Conservation (phyloP, 2,329 filamentous ascomycete genomes). For the Colletotrichum navitas region DNA sequence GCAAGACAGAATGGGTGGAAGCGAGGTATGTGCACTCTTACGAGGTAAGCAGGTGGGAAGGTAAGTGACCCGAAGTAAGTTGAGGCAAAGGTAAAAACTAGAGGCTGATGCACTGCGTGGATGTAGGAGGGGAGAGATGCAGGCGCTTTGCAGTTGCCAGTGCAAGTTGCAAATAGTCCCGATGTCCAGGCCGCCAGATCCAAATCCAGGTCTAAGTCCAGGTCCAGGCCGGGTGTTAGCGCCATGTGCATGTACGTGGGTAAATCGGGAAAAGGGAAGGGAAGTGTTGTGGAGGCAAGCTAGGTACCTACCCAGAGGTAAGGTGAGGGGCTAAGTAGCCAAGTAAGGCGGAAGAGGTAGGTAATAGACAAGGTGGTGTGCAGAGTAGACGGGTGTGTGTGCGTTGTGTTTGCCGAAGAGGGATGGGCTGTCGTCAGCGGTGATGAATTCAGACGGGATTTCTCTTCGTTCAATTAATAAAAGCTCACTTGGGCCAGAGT, state of each 20-base stretch:
- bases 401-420: slow-evolving; percentile 1
- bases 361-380: slow-evolving; percentile 2
- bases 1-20: neutral
- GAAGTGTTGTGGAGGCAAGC: slow-evolving; percentile 10
- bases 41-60: slow-evolving; percentile 33
- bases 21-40: slow-evolving; percentile 21
- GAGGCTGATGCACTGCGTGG: slow-evolving; percentile 23
- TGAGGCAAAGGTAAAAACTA: slow-evolving; percentile 17
- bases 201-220: slow-evolving; percentile 24
- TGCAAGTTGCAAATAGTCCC: slow-evolving; percentile 12
- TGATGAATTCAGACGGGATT: slow-evolving; percentile 28
- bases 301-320: neutral
- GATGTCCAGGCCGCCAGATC: slow-evolving; percentile 25
- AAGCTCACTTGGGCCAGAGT: slow-evolving; percentile 4
- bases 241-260: slow-evolving; percentile 20
- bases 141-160: slow-evolving; percentile 18
- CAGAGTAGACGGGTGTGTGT: neutral
- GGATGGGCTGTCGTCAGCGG: slow-evolving; percentile 28
- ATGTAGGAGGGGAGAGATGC: slow-evolving; percentile 19
- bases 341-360: slow-evolving; percentile 1
- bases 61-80: slow-evolving; percentile 9
- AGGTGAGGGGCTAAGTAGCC: neutral
- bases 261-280: slow-evolving; percentile 1
- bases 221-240: slow-evolving; percentile 35
- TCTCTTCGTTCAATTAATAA: slow-evolving; percentile 3